Conservation (phyloP, 805 yeast genomes). For the Lachancea kluyveri region DNA sequence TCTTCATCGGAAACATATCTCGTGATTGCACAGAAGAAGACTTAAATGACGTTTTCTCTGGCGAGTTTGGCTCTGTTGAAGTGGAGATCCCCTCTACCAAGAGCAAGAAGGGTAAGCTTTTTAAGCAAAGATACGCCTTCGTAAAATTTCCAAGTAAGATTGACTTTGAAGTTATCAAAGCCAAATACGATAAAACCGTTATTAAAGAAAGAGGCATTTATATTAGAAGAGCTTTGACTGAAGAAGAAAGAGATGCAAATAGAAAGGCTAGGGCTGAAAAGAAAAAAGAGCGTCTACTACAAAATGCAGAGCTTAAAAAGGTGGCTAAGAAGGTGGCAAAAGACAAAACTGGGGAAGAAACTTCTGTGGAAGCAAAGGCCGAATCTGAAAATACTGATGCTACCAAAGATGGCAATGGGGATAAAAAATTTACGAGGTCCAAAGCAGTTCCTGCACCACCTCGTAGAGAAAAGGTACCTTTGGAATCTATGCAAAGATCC, state of each 20-base stretch:
- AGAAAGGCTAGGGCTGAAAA: conserved; percentile 13
- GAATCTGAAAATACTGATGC: conserved; percentile 9
- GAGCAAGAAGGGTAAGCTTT: conserved; percentile 19
- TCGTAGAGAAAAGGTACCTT: conserved; percentile 29
- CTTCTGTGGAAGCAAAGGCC: conserved; percentile 8
- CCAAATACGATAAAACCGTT: conserved; percentile 25
- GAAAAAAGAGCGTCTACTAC: conserved; percentile 5
- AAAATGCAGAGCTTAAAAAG: conserved; percentile 10
- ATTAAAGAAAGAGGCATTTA: conserved; percentile 29
- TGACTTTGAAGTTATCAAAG: conserved; percentile 26
- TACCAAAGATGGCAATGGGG: conserved; percentile 7
- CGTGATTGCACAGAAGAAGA: conserved; percentile 26
- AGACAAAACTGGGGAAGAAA: conserved; percentile 7
- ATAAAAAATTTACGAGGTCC: conserved; percentile 14
- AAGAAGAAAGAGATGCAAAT: conserved; percentile 18
- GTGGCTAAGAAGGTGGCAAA: conserved; percentile 8
- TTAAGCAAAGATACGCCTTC: conserved; percentile 28
- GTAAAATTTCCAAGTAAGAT: conserved; percentile 27
- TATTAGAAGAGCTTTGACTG: conserved; percentile 27
- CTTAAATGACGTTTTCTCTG: conserved; percentile 20
- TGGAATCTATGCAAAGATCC: conserved; percentile 36
- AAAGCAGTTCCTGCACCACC: conserved; percentile 22
- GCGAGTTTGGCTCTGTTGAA: conserved; percentile 25
- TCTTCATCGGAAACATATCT: conserved; percentile 30
- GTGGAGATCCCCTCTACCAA: conserved; percentile 26